Evolutionary conservation across 768 basidiomycete genomes (phyloP).

Genomic region (Tricholoma matsutake): DNA sequence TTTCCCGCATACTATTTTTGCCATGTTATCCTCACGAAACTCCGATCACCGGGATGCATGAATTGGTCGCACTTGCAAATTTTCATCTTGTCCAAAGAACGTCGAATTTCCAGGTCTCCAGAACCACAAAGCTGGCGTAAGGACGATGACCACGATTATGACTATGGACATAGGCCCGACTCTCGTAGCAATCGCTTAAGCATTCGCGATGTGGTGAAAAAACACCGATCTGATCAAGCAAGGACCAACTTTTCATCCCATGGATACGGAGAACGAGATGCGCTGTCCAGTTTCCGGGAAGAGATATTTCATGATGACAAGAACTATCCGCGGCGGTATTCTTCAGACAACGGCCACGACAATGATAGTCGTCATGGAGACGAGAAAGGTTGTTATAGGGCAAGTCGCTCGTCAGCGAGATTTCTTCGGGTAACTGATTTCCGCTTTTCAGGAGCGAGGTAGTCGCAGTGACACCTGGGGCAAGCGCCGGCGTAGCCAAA

Average conservation of each 20-base stretch:
- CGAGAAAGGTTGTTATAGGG: background rate
- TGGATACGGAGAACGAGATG: background rate
- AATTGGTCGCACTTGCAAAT: background rate
- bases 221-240: background rate
- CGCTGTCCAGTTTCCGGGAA: slow-evolving; percentile 2
- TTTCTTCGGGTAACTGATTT: background rate
- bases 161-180: background rate
- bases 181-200: background rate
- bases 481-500: slow-evolving; percentile 6
- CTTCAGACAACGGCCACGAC: background rate
- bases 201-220: background rate
- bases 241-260: background rate
- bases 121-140: background rate
- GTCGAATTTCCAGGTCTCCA: background rate
- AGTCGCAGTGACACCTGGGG: background rate
- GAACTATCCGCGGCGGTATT: background rate
- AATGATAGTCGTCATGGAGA: background rate
- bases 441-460: background rate
- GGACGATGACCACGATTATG: background rate
- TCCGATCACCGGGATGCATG: background rate
- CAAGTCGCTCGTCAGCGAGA: background rate
- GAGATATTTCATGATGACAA: background rate
- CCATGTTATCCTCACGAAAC: background rate
- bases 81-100: background rate
- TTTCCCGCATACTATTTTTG: background rate